Base-by-base conservation (phyloP, 1,284 basidiomycete genomes). In the Coniophora puteana region DNA sequence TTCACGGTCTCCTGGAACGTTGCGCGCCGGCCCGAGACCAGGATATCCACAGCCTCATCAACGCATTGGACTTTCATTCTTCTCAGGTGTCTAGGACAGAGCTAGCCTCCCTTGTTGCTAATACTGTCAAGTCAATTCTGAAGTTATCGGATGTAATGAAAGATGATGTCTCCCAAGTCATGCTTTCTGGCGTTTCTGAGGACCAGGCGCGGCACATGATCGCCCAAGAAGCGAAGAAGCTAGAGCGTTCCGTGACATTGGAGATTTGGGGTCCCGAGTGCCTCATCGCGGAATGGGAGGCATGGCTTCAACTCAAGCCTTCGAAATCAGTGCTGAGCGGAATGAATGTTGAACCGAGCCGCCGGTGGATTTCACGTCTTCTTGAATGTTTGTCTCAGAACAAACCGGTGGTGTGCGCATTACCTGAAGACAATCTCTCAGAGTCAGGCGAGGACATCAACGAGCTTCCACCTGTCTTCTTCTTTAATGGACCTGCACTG, bases 11-110 rank as follows among this genome's bases (percentile, higher is more conserved):
- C 8, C 68, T 67, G 6, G 56, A 74, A 46, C 74, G 82, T 36
- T 87, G 83, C 42, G 80, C 85, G 0, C 84, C 86, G 2, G 64
- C 69, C 5, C 72, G 83, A 18, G 85, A 89, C 51, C 47, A 58
- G 3, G 59, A 68, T 16, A 64, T 86, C 21, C 71, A 77, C 40
- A 48, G 54, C 3, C 55, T 84, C 14, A 56, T 70, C 18, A 48
- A 45, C 17, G 40, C 55, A 7, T 55, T 86, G 3, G 65, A 70
- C 37, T 55, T 67, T 16, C 51, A 58, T 43, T 51, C 58, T 8
- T 31, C 47, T 18, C 40, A 42, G 30, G 47, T 55, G 16, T 38
- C 48, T 14, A 38, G 39, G 18, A 37, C 44, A 14, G 50, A 58
- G 17, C 56, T 72, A 6, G 70, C 73, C 12, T 51, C 54, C 31